Percentiles rank a stretch among this genome's conserved stretches.
Conservation (phyloP, 208 protist species). For the Leptomonas pyrrhocoris region DNA sequence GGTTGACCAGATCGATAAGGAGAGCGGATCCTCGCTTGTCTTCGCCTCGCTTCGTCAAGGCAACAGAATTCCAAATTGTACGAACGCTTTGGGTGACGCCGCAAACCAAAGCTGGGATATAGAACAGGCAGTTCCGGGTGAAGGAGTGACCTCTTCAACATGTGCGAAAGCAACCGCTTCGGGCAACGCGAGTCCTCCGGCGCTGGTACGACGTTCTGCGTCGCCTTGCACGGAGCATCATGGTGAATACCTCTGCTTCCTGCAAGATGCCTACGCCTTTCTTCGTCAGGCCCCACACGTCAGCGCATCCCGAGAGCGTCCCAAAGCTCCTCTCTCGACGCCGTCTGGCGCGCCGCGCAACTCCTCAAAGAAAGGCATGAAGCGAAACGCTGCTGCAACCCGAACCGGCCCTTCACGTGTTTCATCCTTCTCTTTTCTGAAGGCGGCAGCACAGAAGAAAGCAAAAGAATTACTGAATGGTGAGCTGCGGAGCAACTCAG, state of each 20-base stretch:
- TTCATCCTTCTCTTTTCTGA: background rate
- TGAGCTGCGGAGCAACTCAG: background rate
- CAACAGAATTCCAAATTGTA: background rate
- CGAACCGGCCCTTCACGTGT: too few species aligned
- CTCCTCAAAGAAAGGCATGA: too few species aligned
- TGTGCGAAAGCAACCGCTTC: too few species aligned
- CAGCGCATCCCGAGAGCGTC: background rate
- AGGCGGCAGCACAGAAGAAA: background rate
- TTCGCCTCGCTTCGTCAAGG: constrained; percentile 8
- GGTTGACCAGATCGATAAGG: background rate
- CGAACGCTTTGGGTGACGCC: background rate
- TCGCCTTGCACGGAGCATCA: background rate
- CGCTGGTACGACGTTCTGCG: background rate
- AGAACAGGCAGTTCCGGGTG: background rate
- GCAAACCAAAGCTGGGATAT: background rate
- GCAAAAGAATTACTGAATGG: background rate
- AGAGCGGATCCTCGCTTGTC: background rate
- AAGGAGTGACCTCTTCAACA: background rate
- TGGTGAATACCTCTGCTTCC: constrained; percentile 14
- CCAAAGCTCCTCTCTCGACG: background rate
- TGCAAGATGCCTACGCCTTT: constrained; percentile 57
- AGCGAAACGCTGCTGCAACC: too few species aligned
- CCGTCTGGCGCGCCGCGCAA: too few species aligned
- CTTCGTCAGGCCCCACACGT: constrained; percentile 10
- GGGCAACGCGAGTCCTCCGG: too few species aligned